Evolutionary conservation across 169 alveolate genomes (phyloP).

Genomic region (Eimeria acervulina): DNA sequence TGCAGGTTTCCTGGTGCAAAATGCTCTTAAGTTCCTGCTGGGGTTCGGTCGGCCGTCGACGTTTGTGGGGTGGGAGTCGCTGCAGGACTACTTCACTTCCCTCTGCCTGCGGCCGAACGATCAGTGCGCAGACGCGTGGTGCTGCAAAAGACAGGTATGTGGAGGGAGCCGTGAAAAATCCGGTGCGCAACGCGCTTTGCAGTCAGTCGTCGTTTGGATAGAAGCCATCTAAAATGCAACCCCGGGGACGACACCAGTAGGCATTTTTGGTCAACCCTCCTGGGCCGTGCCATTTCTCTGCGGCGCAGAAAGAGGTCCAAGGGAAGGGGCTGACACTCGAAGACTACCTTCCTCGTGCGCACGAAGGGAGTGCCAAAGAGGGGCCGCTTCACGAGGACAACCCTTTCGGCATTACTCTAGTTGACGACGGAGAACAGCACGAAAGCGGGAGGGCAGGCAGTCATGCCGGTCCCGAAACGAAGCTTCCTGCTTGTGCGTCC

Average conservation of each 20-base stretch:
- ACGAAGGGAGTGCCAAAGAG: neutral
- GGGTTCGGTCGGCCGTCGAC: slow-evolving; percentile 95
- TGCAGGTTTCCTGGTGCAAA: slow-evolving; percentile 94
- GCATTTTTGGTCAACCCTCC: neutral
- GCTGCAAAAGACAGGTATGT: slow-evolving; percentile 87
- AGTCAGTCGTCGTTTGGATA: neutral
- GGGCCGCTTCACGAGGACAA: slow-evolving; percentile 68
- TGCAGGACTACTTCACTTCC: slow-evolving; percentile 94
- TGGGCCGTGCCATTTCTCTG: neutral
- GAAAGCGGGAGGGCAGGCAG: neutral
- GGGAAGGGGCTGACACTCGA: slow-evolving; percentile 58
- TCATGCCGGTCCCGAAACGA: neutral
- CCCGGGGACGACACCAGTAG: neutral
- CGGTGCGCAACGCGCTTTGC: neutral
- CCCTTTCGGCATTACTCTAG: slow-evolving; percentile 75
- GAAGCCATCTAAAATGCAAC: neutral
- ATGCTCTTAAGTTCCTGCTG: slow-evolving; percentile 95
- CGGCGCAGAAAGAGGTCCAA: slow-evolving; percentile 64
- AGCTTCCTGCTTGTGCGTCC: neutral
- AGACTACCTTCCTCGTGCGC: slow-evolving; percentile 37
- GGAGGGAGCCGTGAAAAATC: neutral
- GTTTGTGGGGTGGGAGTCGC: slow-evolving; percentile 95
- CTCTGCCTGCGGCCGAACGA: slow-evolving; percentile 94
- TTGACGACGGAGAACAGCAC: slow-evolving; percentile 54
- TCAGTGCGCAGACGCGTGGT: slow-evolving; percentile 94